Evolutionary conservation across 169 alveolate genomes (phyloP).

Genomic region (Cryptosporidium viatorum): DNA sequence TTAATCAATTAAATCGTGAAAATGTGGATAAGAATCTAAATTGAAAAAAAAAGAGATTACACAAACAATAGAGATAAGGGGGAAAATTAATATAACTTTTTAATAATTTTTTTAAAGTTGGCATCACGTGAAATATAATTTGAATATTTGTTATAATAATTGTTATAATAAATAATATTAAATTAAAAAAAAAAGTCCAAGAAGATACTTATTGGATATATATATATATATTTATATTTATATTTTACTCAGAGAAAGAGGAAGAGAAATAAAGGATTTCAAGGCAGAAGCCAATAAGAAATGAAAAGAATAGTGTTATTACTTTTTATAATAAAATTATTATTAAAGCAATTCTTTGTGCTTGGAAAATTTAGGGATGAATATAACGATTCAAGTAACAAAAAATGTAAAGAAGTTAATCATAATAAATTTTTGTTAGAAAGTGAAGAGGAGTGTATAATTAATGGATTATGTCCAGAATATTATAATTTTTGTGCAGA

Average conservation of each 20-base stretch:
- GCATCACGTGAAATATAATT: background rate
- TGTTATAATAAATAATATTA: too few species aligned
- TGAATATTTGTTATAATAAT: background rate
- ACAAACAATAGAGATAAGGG: background rate
- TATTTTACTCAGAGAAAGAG: too few species aligned
- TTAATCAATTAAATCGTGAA: background rate
- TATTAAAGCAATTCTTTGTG: background rate
- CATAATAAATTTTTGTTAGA: background rate
- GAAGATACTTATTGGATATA: background rate
- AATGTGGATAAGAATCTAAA: background rate
- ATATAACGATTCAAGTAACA: too few species aligned
- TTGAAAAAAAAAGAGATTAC: background rate
- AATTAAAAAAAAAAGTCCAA: too few species aligned
- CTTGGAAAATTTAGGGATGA: background rate
- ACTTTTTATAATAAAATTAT: too few species aligned
- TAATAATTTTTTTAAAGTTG: too few species aligned
- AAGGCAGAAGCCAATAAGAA: background rate
- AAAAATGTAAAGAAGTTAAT: background rate
- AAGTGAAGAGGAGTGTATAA: background rate
- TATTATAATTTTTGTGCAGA: constrained; percentile 52
- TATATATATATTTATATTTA: too few species aligned
- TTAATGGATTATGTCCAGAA: constrained; percentile 58
- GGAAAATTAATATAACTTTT: background rate
- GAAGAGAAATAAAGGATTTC: too few species aligned
- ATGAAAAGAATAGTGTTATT: background rate